Evolutionary conservation across 768 basidiomycete species (phyloP).

Genomic region (Coprinopsis sp.): DNA sequence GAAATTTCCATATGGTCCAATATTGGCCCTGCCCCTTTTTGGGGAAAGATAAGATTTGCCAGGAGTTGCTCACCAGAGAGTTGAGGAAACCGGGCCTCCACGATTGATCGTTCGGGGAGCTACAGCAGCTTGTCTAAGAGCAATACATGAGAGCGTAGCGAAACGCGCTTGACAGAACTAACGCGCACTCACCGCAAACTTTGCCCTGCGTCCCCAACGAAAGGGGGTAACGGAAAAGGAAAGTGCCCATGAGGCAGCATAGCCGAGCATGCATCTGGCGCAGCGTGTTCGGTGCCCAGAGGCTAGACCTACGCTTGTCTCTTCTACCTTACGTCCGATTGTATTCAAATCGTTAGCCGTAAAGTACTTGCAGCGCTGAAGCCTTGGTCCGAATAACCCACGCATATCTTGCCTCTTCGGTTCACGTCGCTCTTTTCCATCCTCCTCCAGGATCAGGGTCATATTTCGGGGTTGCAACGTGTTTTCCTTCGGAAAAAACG

Average conservation of each 20-base stretch:
- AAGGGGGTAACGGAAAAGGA: constrained; percentile 1
- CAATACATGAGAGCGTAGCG: not conserved
- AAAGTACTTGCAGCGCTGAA: not conserved
- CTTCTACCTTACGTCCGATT: not conserved
- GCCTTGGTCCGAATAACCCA: not conserved
- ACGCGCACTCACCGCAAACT: not conserved
- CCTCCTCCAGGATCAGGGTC: not conserved
- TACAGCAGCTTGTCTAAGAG: not conserved
- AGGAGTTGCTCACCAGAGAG: not conserved
- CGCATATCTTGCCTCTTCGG: too few species aligned
- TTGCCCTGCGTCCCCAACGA: not conserved
- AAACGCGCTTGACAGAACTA: not conserved
- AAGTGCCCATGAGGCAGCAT: not conserved
- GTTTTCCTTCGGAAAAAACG: too few species aligned
- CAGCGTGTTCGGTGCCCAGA: not conserved
- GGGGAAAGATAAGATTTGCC: constrained; percentile 2
- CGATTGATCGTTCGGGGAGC: not conserved
- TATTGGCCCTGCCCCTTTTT: constrained; percentile 1
- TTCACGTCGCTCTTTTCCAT: not conserved
- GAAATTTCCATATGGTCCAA: constrained; percentile 9
- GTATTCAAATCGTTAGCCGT: not conserved
- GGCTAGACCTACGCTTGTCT: not conserved
- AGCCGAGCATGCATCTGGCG: not conserved
- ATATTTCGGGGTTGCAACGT: not conserved
- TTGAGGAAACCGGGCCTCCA: not conserved